Evolutionary conservation across 495 filamentous ascomycete species (phyloP), one percentile per base, ranked within the genome.

Genomic region (Daldinia decipiens): DNA sequence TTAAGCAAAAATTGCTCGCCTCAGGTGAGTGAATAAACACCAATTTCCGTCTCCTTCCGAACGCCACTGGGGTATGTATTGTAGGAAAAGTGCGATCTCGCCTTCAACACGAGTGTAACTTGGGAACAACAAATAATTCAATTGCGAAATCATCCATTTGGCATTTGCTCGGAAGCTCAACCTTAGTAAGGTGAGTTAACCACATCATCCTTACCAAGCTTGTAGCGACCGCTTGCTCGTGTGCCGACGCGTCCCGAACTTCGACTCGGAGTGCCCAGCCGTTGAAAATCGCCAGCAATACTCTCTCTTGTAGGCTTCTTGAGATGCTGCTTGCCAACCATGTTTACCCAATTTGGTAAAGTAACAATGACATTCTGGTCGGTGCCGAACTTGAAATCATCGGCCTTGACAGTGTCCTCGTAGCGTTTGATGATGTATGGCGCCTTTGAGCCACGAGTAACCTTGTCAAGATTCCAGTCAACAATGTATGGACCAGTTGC

Each of bases 311-410:
- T 97, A 2, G 95, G 93, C 79, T 87, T 90, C 86, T 91, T 92
- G 77, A 99, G 88, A 70, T 87, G 88, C 68, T 89, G 85, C 79
- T 93, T 93, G 47, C 89, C 90, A 26, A 98, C 92, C 94, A 98
- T 98, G 79, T 98, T 95, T 68, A 99, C 95, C 80, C 97, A 94
- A 77, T 99, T 97, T 4, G 96, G 94, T 67, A 98, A 82, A 1
- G 95, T 95, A 21, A 99, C 94, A 75, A 99, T 97, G 68, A 99
- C 92, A 72, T 97, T 97, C 86, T 97, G 97, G 77, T 99, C 95
- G 12, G 89, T 92, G 32, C 94, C 94, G 73, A 94, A 99, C 70
- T 93, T 92, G 90, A 99, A 99, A 78, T 99, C 96, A 76, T 99
- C 96, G n/a, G 95, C 95, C 84, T 94, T 97, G 72, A 99, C 93